phyloP scores from a whole-genome alignment of 768 basidiomycete genomes.

The Obba rivulosa region DNA sequence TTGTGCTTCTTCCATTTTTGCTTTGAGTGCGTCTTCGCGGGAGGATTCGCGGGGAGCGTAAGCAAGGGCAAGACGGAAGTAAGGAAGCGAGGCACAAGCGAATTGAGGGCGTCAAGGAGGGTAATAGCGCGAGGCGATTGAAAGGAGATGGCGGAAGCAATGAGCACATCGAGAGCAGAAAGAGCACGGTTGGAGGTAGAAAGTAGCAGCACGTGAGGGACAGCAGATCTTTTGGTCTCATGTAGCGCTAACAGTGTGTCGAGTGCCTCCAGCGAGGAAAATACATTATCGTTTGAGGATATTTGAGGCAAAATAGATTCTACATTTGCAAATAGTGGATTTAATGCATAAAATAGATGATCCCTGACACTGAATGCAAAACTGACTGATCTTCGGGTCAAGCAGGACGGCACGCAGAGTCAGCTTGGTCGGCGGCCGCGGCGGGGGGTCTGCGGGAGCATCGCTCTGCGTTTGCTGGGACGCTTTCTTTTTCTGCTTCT shows the following conservation, averaged over 20 bases:
- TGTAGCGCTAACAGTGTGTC: conserved; percentile 5
- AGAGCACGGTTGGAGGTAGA: not conserved
- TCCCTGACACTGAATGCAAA: not conserved
- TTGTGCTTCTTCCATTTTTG: not conserved
- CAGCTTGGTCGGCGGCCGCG: not conserved
- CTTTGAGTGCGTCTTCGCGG: not conserved
- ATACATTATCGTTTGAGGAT: not conserved
- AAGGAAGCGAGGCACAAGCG: conserved; percentile 3
- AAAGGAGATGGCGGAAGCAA: not conserved
- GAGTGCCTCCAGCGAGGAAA: conserved; percentile 5
- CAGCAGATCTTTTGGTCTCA: not conserved
- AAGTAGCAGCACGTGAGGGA: not conserved
- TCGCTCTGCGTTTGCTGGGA: not conserved
- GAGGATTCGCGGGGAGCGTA: not conserved
- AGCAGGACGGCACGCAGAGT: not conserved
- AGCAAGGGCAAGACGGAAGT: conserved; percentile 3
- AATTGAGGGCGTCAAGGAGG: conserved; percentile 1
- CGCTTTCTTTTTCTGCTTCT: not conserved
- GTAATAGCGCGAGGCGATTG: not conserved
- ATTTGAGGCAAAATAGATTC: not conserved
- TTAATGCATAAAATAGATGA: too few species aligned
- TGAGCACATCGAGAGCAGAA: not conserved
- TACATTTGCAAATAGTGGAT: not conserved
- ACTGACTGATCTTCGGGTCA: not conserved
- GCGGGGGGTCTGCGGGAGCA: not conserved